Evolutionary conservation across 768 basidiomycete species (phyloP).

Genomic region (Phanerochaete sordida): DNA sequence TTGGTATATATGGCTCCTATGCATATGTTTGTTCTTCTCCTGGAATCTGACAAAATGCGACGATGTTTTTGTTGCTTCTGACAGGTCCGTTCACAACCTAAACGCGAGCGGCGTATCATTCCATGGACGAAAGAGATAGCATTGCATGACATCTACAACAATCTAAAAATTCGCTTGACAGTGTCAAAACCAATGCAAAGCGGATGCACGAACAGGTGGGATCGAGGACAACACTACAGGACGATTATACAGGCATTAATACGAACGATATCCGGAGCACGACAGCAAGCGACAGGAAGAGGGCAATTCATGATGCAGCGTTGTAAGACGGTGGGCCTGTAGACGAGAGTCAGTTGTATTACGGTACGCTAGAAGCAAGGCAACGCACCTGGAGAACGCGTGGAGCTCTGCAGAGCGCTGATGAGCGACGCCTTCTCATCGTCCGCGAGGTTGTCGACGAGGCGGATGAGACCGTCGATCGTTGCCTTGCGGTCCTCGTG

Average conservation of each 20-base stretch:
- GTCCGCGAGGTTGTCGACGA: conserved; percentile 68
- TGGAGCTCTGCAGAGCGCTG: conserved; percentile 53
- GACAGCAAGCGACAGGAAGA: neutral
- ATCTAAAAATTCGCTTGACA: neutral
- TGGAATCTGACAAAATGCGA: too few relatives aligned
- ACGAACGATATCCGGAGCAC: neutral
- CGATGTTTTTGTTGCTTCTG: too few relatives aligned
- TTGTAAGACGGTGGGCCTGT: conserved; percentile 3
- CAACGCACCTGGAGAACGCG: conserved; percentile 53
- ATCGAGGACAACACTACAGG: neutral
- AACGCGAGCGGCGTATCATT: too few relatives aligned
- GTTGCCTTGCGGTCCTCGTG: conserved; percentile 77
- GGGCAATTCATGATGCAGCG: neutral
- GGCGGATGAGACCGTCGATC: conserved; percentile 65
- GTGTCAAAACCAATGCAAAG: neutral
- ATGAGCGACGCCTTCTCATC: conserved; percentile 69
- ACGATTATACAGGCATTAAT: neutral
- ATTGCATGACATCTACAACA: neutral
- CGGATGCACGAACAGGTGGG: neutral
- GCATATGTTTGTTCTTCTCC: neutral
- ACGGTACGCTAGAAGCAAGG: neutral
- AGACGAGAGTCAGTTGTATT: neutral
- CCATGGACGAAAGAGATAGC: neutral
- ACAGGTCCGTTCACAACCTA: too few relatives aligned
- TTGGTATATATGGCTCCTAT: conserved; percentile 4